Evolutionary conservation across 2,329 filamentous ascomycete genomes (phyloP).

Genomic region (Aspergillus pseudoglaucus): DNA sequence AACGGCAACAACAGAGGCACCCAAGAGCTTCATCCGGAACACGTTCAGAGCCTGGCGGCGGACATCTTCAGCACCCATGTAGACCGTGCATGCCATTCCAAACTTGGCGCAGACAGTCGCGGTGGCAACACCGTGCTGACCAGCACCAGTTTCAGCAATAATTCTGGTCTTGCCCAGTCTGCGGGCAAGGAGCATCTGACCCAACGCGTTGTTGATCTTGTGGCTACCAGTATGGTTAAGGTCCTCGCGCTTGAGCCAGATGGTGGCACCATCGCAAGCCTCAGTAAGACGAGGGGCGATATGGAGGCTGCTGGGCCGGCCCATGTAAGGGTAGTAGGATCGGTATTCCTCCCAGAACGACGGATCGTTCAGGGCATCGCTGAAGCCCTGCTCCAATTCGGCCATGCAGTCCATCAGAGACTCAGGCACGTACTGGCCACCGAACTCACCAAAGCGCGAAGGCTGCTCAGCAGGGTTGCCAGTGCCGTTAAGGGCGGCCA

Average conservation of each 20-base stretch:
- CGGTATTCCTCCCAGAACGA: constrained; percentile 96
- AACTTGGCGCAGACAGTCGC: constrained; percentile 98
- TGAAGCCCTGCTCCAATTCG: constrained; percentile 86
- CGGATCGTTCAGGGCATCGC: constrained; percentile 76
- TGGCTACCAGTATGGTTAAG: constrained; percentile 96
- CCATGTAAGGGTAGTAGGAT: constrained; percentile 96
- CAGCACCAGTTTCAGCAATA: constrained; percentile 95
- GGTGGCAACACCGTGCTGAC: constrained; percentile 95
- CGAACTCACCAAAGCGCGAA: constrained; percentile 88
- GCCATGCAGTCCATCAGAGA: constrained; percentile 94
- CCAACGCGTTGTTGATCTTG: constrained; percentile 98
- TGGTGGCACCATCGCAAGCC: constrained; percentile 83
- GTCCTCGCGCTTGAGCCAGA: constrained; percentile 97
- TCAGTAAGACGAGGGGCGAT: constrained; percentile 82
- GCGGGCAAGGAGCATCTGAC: constrained; percentile 80
- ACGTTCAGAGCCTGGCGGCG: constrained; percentile 94
- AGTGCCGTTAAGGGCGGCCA: constrained; percentile 70
- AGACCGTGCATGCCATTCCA: constrained; percentile 94
- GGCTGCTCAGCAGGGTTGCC: constrained; percentile 57
- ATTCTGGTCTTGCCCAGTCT: constrained; percentile 92
- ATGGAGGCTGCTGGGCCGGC: constrained; percentile 85
- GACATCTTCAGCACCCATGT: constrained; percentile 97
- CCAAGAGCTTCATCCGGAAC: constrained; percentile 95
- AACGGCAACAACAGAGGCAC: constrained; percentile 85
- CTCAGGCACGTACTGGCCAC: constrained; percentile 95